Base-by-base conservation (phyloP, 2,329 filamentous ascomycete genomes). In the Exophiala mesophila region DNA sequence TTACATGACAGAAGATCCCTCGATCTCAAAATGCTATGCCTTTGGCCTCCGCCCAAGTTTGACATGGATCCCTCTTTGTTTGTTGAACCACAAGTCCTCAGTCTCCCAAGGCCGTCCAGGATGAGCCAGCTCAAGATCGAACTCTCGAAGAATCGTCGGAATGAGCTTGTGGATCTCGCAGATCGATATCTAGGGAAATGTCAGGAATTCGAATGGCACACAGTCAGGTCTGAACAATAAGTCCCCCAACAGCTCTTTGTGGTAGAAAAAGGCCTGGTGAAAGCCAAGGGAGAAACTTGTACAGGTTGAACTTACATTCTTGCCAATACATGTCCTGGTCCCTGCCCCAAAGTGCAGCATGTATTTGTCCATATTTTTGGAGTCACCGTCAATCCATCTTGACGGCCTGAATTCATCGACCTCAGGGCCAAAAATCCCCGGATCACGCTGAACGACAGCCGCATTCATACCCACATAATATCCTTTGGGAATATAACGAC, bases 361-460 rank as follows among this genome's bases (percentile, higher is more conserved):
- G 15, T 29, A 34, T 3, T 26, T 37, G 24, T 53, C 48, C 31
- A 46, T 35, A 4, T 24, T 16, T 5, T 5, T 44, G 3, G 21
- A 5, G 1, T 46, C 41, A 10, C 20, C 49, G 7, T 36, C 20
- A 3, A 54, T 16, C 55, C 55, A 57, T 8, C 55, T 21, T 7
- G 51, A 50, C 0, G 55, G 55, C 8, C 39, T 26, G 26, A 39
- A 57, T 1, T 3, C 20, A 10, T 54, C 44, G 2, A 37, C 47
- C 23, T 57, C 52, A 7, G 43, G 32, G 0, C 54, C 54, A 35
- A 54, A 56, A 16, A 44, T 44, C 9, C 23, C 36, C 29, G 47
- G 24, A 6, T 49, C 19, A 2, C 43, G 36, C 23, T 55, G 45
- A 1, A 53, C 37, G 10, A 54, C 44, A 5, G 35, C 45, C 3